phyloP scores from a whole-genome alignment of 2,329 filamentous ascomycete genomes.

The Trichoderma pleuroti region DNA sequence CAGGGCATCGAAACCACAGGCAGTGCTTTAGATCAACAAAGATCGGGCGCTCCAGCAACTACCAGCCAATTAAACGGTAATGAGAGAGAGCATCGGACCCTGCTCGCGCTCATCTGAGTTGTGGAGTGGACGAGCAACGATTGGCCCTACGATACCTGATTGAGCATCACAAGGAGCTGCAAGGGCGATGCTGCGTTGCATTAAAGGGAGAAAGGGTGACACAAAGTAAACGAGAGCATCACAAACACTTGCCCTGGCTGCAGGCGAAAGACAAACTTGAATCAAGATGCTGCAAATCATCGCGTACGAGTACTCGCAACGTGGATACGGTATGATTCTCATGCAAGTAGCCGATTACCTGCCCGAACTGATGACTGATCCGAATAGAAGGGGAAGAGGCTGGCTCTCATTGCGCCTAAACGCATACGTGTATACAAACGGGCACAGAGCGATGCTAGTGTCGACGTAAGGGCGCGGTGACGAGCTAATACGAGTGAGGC shows the following conservation, averaged over 20 bases:
- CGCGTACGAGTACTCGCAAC: background rate
- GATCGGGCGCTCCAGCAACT: background rate
- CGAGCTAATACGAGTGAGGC: background rate
- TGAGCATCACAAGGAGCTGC: background rate
- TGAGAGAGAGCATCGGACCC: background rate
- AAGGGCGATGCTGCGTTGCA: background rate
- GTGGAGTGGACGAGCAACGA: background rate
- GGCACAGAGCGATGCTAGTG: background rate
- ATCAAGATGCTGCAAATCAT: background rate
- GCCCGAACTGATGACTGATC: background rate
- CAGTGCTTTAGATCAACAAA: background rate
- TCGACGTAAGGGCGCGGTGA: background rate
- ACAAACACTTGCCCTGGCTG: background rate
- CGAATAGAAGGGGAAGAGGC: background rate
- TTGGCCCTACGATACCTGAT: background rate
- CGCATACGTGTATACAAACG: background rate
- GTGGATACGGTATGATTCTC: background rate
- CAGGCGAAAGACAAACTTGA: background rate
- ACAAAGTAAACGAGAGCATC: background rate
- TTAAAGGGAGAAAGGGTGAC: background rate
- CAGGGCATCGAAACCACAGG: background rate
- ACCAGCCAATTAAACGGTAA: background rate
- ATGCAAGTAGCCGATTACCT: background rate
- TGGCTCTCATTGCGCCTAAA: background rate
- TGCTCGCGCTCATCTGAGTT: background rate